These are phyloP conservation scores for Paramecium sonneborni DNA, from an alignment of 73 alveolate species.

Conservation along the genomic window DNA sequence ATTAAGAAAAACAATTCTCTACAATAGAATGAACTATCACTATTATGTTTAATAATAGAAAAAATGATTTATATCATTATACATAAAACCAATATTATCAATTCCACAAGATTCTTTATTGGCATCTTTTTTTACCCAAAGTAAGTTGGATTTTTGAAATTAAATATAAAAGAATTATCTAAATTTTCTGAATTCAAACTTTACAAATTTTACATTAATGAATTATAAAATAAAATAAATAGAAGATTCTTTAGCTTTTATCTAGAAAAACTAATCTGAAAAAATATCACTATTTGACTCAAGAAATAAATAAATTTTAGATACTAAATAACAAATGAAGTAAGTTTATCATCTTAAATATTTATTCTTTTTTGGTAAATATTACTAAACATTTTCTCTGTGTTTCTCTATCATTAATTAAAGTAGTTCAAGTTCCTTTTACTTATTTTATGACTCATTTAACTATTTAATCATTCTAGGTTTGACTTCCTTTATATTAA, in stretches of 20 bases:
- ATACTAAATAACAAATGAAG: not conserved
- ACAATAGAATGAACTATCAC: conserved; percentile 45
- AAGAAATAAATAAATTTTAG: conserved; percentile 22
- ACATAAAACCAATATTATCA: conserved; percentile 30
- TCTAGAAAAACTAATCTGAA: not conserved
- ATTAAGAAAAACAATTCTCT: not conserved
- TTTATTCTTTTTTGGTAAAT: not conserved
- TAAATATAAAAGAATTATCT: not conserved
- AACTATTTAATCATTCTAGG: not conserved
- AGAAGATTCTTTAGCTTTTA: not conserved
- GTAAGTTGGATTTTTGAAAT: not conserved
- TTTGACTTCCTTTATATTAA: not conserved
- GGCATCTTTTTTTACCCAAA: conserved; percentile 36
- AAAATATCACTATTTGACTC: not conserved
- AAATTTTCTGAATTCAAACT: too few relatives aligned
- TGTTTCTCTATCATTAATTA: not conserved
- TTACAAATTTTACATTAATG: not conserved
- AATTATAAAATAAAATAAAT: not conserved
- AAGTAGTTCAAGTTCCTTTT: not conserved
- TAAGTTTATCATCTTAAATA: not conserved
- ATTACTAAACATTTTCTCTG: not conserved
- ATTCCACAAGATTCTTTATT: not conserved
- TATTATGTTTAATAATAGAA: conserved; percentile 44
- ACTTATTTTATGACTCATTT: not conserved
- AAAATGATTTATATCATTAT: conserved; percentile 4